Conservation (phyloP, 164 flowering plant species). For the Malania oleifera region DNA sequence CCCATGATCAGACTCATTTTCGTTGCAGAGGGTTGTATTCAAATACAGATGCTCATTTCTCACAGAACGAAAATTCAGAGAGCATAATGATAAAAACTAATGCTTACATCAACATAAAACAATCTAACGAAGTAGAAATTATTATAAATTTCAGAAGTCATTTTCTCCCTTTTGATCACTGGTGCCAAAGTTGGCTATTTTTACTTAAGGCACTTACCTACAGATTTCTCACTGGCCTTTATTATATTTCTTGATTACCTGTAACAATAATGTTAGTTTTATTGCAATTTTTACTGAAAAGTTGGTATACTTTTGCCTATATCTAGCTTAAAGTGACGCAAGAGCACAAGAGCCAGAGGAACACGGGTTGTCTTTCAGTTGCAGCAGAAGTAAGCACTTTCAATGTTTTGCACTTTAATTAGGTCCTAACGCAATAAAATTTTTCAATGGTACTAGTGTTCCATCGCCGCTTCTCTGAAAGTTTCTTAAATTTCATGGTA, state of each 20-base stretch:
- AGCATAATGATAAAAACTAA: neutral
- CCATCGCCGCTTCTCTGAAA: neutral
- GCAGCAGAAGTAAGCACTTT: slow-evolving; percentile 58
- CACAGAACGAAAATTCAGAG: neutral
- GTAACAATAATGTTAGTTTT: no score
- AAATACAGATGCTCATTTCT: neutral
- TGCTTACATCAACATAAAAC: neutral
- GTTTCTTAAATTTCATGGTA: no score
- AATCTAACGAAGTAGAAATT: no score
- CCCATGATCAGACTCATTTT: neutral
- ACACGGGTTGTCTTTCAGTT: slow-evolving; percentile 50
- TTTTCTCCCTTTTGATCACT: neutral
- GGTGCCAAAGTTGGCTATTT: no score
- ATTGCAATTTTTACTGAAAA: neutral
- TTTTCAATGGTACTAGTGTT: no score
- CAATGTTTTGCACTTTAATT: neutral
- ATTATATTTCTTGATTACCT: no score
- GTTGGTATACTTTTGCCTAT: neutral
- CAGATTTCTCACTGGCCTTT: no score
- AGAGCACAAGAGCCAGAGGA: slow-evolving; percentile 40
- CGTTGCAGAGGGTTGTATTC: neutral
- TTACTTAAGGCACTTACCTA: no score
- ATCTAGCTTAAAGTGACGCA: slow-evolving; percentile 65
- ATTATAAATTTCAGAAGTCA: no score
- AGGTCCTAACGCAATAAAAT: no score